Evolutionary conservation across 2,329 filamentous ascomycete species (phyloP).

Genomic region (Colletotrichum paranaense): DNA sequence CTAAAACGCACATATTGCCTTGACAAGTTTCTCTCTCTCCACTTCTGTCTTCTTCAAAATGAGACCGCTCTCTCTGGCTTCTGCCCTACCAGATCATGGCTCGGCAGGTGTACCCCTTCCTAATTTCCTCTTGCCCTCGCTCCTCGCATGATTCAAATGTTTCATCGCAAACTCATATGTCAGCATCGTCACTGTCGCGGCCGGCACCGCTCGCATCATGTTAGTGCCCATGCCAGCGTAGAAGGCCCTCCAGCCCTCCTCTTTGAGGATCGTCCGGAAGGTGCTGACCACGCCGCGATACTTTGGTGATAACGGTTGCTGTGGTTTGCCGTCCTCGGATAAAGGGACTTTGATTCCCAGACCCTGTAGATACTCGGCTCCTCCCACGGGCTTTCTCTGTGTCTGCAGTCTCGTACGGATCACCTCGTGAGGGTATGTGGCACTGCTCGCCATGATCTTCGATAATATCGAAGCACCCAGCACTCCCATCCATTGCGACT

Average conservation of each 20-base stretch:
- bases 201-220: slow-evolving; percentile 94
- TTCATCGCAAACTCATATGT: slow-evolving; percentile 87
- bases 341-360: slow-evolving; percentile 54
- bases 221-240: slow-evolving; percentile 98
- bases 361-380: slow-evolving; percentile 63
- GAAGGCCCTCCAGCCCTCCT: slow-evolving; percentile 96
- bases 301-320: slow-evolving; percentile 53
- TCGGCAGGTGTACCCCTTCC: slow-evolving; percentile 22
- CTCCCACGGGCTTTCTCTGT: slow-evolving; percentile 78
- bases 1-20: slow-evolving; percentile 15
- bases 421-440: slow-evolving; percentile 97
- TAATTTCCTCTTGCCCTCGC: slow-evolving; percentile 50
- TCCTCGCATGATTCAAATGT: slow-evolving; percentile 57
- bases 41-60: not conserved
- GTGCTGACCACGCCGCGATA: slow-evolving; percentile 87
- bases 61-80: slow-evolving; percentile 39
- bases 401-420: slow-evolving; percentile 94
- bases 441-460: slow-evolving; percentile 93
- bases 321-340: slow-evolving; percentile 45
- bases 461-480: slow-evolving; percentile 90
- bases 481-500: slow-evolving; percentile 84
- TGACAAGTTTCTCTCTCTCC: slow-evolving; percentile 4
- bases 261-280: slow-evolving; percentile 83
- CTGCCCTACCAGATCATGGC: slow-evolving; percentile 9
- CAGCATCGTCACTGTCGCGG: slow-evolving; percentile 96